Evolutionary conservation across 2,329 filamentous ascomycete genomes (phyloP).

Genomic region (Epichloe bromicola): DNA sequence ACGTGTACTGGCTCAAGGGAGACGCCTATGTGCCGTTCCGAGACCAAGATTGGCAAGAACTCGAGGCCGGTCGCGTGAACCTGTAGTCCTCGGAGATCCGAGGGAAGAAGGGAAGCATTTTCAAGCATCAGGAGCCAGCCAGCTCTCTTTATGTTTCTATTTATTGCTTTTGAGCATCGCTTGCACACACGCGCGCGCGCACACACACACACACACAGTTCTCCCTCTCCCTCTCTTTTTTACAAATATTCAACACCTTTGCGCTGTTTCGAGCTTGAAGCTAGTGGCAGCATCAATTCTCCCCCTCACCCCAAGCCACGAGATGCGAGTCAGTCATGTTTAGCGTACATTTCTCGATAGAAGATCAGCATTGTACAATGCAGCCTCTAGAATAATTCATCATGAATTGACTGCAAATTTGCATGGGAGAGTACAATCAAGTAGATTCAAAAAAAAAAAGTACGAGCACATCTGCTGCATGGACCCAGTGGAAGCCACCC

Average conservation of each 20-base stretch:
- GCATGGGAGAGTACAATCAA: too few species aligned
- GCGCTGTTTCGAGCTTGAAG: too few species aligned
- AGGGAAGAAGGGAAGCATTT: not conserved
- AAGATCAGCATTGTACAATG: not conserved
- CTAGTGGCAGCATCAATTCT: too few species aligned
- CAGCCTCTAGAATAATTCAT: not conserved
- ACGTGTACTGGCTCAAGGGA: constrained; percentile 52
- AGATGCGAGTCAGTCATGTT: not conserved
- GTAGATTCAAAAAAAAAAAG: too few species aligned
- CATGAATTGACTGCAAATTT: not conserved
- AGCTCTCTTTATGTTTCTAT: not conserved
- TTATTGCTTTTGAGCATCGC: not conserved
- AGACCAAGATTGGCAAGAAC: constrained; percentile 51
- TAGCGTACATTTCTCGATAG: not conserved
- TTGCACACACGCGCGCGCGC: too few species aligned
- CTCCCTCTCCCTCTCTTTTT: too few species aligned
- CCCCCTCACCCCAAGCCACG: too few species aligned
- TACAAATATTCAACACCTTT: too few species aligned
- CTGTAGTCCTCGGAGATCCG: constrained; percentile 30
- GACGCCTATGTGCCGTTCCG: constrained; percentile 57
- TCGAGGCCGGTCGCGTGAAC: constrained; percentile 58
- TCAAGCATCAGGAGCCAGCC: not conserved
- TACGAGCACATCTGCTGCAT: too few species aligned
- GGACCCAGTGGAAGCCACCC: too few species aligned
- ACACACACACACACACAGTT: too few species aligned